Evolutionary conservation across 2,329 filamentous ascomycete species (phyloP), one percentile per base, ranked within the genome.

Genomic region (Botryotinia globosa): DNA sequence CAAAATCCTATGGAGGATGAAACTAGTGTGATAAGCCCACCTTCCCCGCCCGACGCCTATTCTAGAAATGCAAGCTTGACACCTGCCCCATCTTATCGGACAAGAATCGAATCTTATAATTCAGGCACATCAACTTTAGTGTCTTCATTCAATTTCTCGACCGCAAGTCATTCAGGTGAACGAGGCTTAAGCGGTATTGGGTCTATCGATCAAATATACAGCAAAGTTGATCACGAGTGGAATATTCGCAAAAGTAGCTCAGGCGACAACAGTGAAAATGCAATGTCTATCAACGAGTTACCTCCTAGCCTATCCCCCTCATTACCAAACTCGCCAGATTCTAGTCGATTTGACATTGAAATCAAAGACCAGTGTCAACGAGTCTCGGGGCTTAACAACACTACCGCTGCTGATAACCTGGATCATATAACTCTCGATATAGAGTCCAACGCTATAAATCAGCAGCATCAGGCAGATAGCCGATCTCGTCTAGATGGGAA

Each of bases 61-160:
- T 69, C 25, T 16, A 59, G 63, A 48, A 51, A 59, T 7, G 16
- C 63, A 37, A 72, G 54, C 48, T 61, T 25, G 18, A 72, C 64
- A 48, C 70, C 42, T 16, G 70, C 42, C 6, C 70, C 70, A 9
- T 72, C 63, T 9, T 72, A 69, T 39, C 44, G 70, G 18, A 69
- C 70, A 20, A 48, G 70, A 48, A 66, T 72, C 6, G 54, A 72
- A 48, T 72, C 70, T 4, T 68, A 45, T 10, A 68, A 48, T 32
- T 72, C 63, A 18, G 63, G 67, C 6, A 34, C 39, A n/a, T 51
- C 44, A 12, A 44, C 48, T 10, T 32, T n/a, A 10, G 45, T 58
- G 3, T 58, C 64, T 20, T 61, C 70, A 39, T 44, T 58, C n/a
- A 59, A 42, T 10, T 25, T 69, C 20, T 56, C 61, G 42, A 51